phyloP scores from a whole-genome alignment of 139 green algal species.

The Chlorella sp. region DNA sequence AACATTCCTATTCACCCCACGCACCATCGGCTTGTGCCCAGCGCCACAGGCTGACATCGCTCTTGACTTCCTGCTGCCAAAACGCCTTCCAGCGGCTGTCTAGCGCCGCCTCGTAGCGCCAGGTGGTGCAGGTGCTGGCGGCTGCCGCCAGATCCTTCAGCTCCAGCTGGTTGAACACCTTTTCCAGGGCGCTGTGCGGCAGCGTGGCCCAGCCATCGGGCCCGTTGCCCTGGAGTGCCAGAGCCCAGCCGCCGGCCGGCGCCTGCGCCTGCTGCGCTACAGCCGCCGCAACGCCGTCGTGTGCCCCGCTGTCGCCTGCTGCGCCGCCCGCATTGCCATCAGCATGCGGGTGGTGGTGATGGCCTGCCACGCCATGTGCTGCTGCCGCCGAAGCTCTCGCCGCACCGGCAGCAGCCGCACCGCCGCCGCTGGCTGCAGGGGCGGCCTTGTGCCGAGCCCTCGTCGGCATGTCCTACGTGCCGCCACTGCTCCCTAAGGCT shows the following conservation, averaged over 20 bases:
- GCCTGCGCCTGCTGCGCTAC: not conserved
- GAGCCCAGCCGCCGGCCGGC: not conserved
- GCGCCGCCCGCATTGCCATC: not conserved
- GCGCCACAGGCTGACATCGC: slow-evolving; percentile 28
- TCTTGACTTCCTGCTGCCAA: slow-evolving; percentile 24
- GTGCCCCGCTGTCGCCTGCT: not conserved
- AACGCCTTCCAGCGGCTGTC: slow-evolving; percentile 27
- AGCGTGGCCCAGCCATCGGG: slow-evolving; percentile 1
- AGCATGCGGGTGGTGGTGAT: not conserved
- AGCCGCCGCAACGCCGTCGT: too few species aligned
- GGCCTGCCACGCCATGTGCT: not conserved
- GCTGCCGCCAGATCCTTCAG: slow-evolving; percentile 17
- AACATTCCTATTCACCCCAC: not conserved
- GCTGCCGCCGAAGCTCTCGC: not conserved
- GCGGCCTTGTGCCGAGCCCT: too few species aligned
- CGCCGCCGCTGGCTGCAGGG: too few species aligned
- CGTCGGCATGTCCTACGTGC: too few species aligned
- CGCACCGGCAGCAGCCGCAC: too few species aligned
- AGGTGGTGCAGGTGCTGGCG: slow-evolving; percentile 25
- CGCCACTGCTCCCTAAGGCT: too few species aligned
- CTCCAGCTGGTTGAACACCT: slow-evolving; percentile 18
- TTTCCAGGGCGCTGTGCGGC: not conserved
- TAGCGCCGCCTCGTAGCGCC: slow-evolving; percentile 18
- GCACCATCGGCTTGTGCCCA: slow-evolving; percentile 31
- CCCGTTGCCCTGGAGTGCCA: not conserved